These are phyloP conservation scores for Cadophora gregata DNA, from an alignment of 2,329 filamentous ascomycete species.

Conservation along the genomic window DNA sequence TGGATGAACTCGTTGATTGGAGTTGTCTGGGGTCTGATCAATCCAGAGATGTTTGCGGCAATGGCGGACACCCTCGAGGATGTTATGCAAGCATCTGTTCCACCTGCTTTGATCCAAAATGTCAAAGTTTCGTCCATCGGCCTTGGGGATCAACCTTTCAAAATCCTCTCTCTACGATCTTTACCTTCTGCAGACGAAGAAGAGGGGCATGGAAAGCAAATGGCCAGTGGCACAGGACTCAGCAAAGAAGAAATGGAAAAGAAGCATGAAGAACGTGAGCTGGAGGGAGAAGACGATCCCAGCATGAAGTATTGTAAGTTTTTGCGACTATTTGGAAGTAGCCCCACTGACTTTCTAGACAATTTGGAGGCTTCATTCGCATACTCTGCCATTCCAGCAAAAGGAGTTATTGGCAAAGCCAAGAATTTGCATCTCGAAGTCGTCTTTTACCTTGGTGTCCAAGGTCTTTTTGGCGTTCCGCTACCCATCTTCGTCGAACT, in stretches of 20 bases:
- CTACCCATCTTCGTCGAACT: slow-evolving; percentile 33
- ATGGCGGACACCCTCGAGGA: slow-evolving; percentile 35
- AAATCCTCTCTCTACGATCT: slow-evolving; percentile 31
- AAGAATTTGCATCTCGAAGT: slow-evolving; percentile 38
- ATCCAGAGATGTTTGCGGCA: slow-evolving; percentile 36
- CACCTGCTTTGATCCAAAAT: slow-evolving; percentile 32
- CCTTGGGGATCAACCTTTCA: slow-evolving; percentile 33
- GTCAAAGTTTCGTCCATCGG: slow-evolving; percentile 33
- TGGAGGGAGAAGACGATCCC: slow-evolving; percentile 31
- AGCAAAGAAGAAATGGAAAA: slow-evolving; percentile 30
- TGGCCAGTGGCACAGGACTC: slow-evolving; percentile 9
- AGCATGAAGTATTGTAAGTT: slow-evolving; percentile 27
- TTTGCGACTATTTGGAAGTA: too few species aligned
- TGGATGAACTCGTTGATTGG: slow-evolving; percentile 35
- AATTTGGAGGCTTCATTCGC: slow-evolving; percentile 35
- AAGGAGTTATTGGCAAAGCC: slow-evolving; percentile 34
- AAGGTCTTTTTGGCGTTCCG: slow-evolving; percentile 31
- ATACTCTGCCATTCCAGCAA: slow-evolving; percentile 34
- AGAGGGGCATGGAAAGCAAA: slow-evolving; percentile 20
- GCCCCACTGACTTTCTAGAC: slow-evolving; percentile 17
- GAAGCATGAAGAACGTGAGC: slow-evolving; percentile 29
- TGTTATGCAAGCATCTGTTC: slow-evolving; percentile 36
- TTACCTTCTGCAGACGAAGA: slow-evolving; percentile 32
- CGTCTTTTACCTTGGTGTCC: slow-evolving; percentile 33
- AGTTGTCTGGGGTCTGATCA: slow-evolving; percentile 33